Conservation (phyloP, 148 eudicot genomes). For the Rhododendron molle region DNA sequence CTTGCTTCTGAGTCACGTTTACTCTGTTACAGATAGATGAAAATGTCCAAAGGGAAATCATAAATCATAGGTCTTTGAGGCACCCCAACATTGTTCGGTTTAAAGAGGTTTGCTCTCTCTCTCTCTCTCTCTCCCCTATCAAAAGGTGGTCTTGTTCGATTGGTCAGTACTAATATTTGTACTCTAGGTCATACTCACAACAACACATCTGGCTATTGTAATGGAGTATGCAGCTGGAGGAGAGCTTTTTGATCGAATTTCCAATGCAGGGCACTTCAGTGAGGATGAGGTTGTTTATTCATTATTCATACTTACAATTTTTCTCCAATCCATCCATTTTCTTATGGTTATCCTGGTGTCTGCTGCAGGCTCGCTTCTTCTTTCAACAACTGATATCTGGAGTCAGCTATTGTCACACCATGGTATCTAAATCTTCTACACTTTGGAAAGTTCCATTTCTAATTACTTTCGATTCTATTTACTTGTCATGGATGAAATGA, state of each 20-base stretch:
- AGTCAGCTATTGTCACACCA: slow-evolving; percentile 75
- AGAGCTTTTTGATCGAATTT: slow-evolving; percentile 70
- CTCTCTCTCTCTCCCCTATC: not conserved
- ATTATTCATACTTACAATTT: not conserved
- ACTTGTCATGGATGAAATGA: not conserved
- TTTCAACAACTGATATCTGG: slow-evolving; percentile 89
- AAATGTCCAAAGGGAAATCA: slow-evolving; percentile 66
- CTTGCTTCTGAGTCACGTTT: not conserved
- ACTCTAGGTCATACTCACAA: slow-evolving; percentile 62
- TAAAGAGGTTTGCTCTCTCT: slow-evolving; percentile 45
- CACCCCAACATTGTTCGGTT: slow-evolving; percentile 71
- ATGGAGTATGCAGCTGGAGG: slow-evolving; percentile 98
- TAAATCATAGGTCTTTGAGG: slow-evolving; percentile 61
- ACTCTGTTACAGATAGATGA: slow-evolving; percentile 56
- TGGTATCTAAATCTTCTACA: slow-evolving; percentile 38
- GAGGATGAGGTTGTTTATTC: slow-evolving; percentile 70
- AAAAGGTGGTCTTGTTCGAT: not conserved
- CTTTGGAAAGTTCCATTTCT: not conserved
- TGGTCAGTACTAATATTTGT: not conserved
- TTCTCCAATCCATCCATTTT: not conserved
- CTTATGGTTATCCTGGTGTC: slow-evolving; percentile 7
- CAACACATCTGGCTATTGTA: slow-evolving; percentile 83
- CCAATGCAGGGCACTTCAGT: slow-evolving; percentile 56
- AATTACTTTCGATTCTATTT: not conserved
- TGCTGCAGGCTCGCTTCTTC: slow-evolving; percentile 73